Percentiles rank a stretch among this genome's conserved stretches.
These are phyloP conservation scores for Rhodotorula sp. DNA, from an alignment of 1,284 basidiomycete species.

Conservation along the genomic window DNA sequence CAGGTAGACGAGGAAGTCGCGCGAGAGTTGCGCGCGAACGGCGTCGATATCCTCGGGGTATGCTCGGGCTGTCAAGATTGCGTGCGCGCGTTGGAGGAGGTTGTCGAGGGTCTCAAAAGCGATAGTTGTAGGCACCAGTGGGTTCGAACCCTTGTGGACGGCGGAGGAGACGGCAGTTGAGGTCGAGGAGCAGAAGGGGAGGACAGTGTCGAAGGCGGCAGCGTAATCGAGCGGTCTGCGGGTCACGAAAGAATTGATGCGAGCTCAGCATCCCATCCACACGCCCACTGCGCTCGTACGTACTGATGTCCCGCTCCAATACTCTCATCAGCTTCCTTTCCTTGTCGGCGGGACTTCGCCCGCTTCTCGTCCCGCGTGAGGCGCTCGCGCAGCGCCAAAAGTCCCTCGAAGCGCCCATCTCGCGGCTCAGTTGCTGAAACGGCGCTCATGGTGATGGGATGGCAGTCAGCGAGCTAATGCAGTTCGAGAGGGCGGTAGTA, in stretches of 20 bases:
- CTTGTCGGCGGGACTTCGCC: background rate
- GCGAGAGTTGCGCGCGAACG: conserved; percentile 6
- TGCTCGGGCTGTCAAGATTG: background rate
- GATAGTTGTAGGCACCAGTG: conserved; percentile 3
- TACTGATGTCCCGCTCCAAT: background rate
- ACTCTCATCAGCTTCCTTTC: too few species aligned
- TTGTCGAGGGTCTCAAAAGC: conserved; percentile 31
- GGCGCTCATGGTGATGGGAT: background rate
- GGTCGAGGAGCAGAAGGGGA: conserved; percentile 3
- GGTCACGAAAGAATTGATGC: background rate
- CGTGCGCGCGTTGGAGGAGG: conserved; percentile 15
- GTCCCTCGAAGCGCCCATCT: background rate
- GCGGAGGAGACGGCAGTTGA: background rate
- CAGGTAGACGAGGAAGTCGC: conserved; percentile 11
- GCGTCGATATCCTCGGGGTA: conserved; percentile 2
- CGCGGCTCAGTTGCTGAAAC: background rate
- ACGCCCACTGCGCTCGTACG: too few species aligned
- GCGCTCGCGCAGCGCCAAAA: conserved; percentile 2
- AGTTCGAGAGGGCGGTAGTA: too few species aligned
- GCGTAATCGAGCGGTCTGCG: conserved; percentile 17
- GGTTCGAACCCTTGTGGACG: background rate
- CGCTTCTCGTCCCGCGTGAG: conserved; percentile 4
- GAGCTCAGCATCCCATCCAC: too few species aligned
- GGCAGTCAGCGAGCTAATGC: background rate
- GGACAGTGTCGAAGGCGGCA: conserved; percentile 17